These are phyloP conservation scores for Coemansia sp. DNA, from an alignment of 192 early-diverging fungal genomes.

Conservation along the genomic window DNA sequence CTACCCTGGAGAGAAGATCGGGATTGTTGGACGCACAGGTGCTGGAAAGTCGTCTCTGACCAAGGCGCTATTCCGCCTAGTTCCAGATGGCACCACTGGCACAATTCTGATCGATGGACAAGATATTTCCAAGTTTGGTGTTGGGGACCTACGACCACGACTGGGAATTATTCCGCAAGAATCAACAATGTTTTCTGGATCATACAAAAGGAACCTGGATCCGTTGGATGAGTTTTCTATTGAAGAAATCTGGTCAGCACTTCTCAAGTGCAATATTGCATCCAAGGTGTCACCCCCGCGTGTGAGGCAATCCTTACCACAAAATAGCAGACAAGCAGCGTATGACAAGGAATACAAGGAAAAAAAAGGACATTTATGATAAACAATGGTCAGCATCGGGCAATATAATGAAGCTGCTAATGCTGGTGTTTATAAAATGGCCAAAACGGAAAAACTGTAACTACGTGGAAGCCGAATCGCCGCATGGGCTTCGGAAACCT, in stretches of 20 bases:
- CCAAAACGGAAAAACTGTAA: too few species aligned
- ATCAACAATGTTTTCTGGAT: conserved; percentile 63
- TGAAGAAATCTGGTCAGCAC: conserved; percentile 63
- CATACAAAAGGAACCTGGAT: conserved; percentile 76
- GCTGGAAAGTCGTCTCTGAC: conserved; percentile 65
- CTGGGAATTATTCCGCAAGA: conserved; percentile 64
- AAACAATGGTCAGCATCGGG: too few species aligned
- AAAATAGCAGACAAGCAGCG: too few species aligned
- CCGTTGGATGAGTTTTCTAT: conserved; percentile 70
- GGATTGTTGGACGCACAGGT: conserved; percentile 57
- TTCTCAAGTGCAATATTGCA: conserved; percentile 31
- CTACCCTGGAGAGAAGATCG: conserved; percentile 60
- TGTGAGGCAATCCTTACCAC: too few species aligned
- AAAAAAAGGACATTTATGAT: too few species aligned
- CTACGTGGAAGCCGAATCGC: too few species aligned
- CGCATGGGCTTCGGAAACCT: background rate
- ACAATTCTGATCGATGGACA: conserved; percentile 75
- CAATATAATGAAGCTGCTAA: too few species aligned
- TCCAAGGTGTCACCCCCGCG: background rate
- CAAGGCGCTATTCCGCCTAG: conserved; percentile 59
- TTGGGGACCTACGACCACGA: conserved; percentile 59
- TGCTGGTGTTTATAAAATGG: too few species aligned
- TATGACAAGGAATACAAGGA: too few species aligned
- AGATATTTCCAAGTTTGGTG: conserved; percentile 69
- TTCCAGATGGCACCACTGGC: conserved; percentile 56